These are phyloP conservation scores for Didymella arachidicola DNA, from an alignment of 2,329 filamentous ascomycete genomes.

Conservation along the genomic window DNA sequence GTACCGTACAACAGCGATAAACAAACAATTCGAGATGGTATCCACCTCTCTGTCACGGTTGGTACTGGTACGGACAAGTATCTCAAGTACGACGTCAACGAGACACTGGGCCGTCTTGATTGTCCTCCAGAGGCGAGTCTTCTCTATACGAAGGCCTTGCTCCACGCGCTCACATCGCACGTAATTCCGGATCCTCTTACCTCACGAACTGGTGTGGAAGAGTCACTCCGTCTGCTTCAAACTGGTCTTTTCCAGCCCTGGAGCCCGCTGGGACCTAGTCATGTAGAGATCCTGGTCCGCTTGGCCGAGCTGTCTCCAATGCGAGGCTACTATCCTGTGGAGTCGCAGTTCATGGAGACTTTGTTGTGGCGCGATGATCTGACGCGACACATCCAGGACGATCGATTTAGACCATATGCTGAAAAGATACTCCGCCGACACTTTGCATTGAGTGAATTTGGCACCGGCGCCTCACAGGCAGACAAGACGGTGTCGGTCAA, in stretches of 20 bases:
- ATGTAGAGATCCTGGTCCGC: slow-evolving; percentile 16
- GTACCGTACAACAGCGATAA: slow-evolving; percentile 4
- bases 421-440: slow-evolving; percentile 5
- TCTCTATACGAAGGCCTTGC: slow-evolving; percentile 63
- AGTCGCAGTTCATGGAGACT: slow-evolving; percentile 39
- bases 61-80: slow-evolving; percentile 51
- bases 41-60: slow-evolving; percentile 56
- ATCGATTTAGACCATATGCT: slow-evolving; percentile 30
- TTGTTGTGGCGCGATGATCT: slow-evolving; percentile 42
- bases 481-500: neutral
- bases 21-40: slow-evolving; percentile 26
- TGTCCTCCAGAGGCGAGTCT: slow-evolving; percentile 65
- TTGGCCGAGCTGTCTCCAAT: slow-evolving; percentile 51
- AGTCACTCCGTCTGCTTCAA: slow-evolving; percentile 60
- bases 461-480: neutral
- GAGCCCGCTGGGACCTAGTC: slow-evolving; percentile 22
- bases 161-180: slow-evolving; percentile 69
- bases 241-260: slow-evolving; percentile 59
- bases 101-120: slow-evolving; percentile 62
- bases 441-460: neutral
- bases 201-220: slow-evolving; percentile 66
- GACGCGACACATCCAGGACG: slow-evolving; percentile 42
- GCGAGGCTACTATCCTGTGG: slow-evolving; percentile 43
- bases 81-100: slow-evolving; percentile 62
- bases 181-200: slow-evolving; percentile 66